phyloP scores from a whole-genome alignment of 2,329 filamentous ascomycete genomes.

The Xylariaceae sp. region DNA sequence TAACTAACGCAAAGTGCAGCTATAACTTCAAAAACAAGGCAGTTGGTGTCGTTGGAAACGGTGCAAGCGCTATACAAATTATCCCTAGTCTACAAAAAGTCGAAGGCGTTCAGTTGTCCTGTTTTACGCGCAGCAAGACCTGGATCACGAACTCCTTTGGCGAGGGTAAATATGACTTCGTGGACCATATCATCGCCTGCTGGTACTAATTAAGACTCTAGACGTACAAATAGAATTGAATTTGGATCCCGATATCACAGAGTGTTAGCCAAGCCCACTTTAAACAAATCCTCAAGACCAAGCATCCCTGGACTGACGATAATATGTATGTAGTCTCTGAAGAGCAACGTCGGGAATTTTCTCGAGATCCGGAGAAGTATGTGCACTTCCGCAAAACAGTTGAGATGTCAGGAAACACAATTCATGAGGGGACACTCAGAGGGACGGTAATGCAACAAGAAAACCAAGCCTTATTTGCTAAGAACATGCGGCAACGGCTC shows the following conservation, averaged over 20 bases:
- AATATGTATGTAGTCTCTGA: constrained; percentile 32
- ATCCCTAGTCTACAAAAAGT: constrained; percentile 45
- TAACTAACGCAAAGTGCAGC: constrained; percentile 23
- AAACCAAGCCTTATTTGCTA: constrained; percentile 29
- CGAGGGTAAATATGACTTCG: constrained; percentile 27
- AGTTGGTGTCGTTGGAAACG: constrained; percentile 50
- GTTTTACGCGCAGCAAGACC: constrained; percentile 46
- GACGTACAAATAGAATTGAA: too few species aligned
- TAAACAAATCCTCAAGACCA: too few species aligned
- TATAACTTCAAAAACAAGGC: constrained; percentile 46
- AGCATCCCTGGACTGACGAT: constrained; percentile 4
- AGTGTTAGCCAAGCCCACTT: too few species aligned
- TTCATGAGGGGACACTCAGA: constrained; percentile 39
- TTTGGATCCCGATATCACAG: too few species aligned
- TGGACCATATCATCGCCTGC: neutral
- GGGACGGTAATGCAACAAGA: constrained; percentile 36
- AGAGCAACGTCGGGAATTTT: constrained; percentile 37
- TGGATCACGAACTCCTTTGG: constrained; percentile 49
- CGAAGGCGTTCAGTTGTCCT: constrained; percentile 38
- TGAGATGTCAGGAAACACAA: constrained; percentile 39
- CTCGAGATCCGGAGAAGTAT: constrained; percentile 35
- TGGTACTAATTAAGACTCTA: too few species aligned
- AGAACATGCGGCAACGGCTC: constrained; percentile 39
- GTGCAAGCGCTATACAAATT: constrained; percentile 51
- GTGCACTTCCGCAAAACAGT: constrained; percentile 42